A percentile compares a stretch with the other conserved stretches of the same genome.
These are phyloP conservation scores for Penicillium dipodomyicola DNA, from an alignment of 495 filamentous ascomycete genomes.

Conservation along the genomic window DNA sequence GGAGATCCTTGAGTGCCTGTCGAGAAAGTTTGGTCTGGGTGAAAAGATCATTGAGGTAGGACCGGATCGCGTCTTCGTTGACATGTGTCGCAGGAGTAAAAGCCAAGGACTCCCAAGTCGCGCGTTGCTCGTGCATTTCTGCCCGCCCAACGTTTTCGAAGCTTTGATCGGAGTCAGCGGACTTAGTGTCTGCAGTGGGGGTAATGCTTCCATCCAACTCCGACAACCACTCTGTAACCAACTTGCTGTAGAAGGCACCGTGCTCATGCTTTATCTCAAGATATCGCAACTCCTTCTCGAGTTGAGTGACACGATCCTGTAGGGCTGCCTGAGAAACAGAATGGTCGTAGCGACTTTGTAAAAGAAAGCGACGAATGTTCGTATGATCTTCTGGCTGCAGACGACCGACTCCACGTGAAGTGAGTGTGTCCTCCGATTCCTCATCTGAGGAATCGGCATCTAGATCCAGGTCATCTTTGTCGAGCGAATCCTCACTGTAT, in stretches of 20 bases:
- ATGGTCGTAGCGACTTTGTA: constrained; percentile 56
- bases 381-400: constrained; percentile 27
- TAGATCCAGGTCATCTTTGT: constrained; percentile 36
- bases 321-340: constrained; percentile 50
- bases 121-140: constrained; percentile 50
- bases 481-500: constrained; percentile 36
- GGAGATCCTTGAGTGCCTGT: constrained; percentile 46
- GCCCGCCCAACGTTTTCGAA: constrained; percentile 43
- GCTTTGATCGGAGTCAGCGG: constrained; percentile 7
- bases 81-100: constrained; percentile 50
- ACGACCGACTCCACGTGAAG: constrained; percentile 16
- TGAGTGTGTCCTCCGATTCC: constrained; percentile 10
- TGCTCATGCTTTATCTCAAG: constrained; percentile 59
- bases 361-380: constrained; percentile 51
- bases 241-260: constrained; percentile 57
- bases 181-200: constrained; percentile 1
- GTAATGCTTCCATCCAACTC: constrained; percentile 27
- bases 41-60: constrained; percentile 56
- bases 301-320: constrained; percentile 44
- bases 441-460: constrained; percentile 23
- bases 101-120: constrained; percentile 57
- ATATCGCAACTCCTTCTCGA: constrained; percentile 48
- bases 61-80: constrained; percentile 42
- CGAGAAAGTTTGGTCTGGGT: constrained; percentile 33
- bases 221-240: constrained; percentile 63